These are phyloP conservation scores for Pseudogymnoascus sp. DNA, from an alignment of 2,329 filamentous ascomycete genomes.

Conservation along the genomic window DNA sequence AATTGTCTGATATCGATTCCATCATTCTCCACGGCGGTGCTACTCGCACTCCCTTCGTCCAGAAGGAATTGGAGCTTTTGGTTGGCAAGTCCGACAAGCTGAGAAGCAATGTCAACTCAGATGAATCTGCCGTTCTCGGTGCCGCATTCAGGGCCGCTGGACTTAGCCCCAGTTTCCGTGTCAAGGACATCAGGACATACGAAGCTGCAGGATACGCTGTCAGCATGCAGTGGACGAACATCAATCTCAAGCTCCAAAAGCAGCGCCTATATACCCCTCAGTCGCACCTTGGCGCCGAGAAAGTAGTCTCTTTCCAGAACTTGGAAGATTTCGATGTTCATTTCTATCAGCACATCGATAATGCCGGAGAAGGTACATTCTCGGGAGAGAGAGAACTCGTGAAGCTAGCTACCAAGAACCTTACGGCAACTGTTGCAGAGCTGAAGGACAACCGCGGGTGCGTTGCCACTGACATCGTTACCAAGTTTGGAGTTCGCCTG, in stretches of 20 bases:
- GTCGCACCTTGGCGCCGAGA: constrained; percentile 68
- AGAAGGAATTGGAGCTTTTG: constrained; percentile 73
- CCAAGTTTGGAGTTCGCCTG: constrained; percentile 70
- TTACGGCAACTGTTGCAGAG: constrained; percentile 73
- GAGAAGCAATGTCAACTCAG: constrained; percentile 89
- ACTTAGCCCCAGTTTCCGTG: constrained; percentile 89
- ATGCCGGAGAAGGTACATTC: constrained; percentile 31
- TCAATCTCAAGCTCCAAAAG: constrained; percentile 61
- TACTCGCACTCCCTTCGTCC: constrained; percentile 87
- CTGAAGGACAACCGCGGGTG: constrained; percentile 71
- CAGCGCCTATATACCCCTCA: constrained; percentile 77
- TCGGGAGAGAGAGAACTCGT: constrained; percentile 52
- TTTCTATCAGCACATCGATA: constrained; percentile 66
- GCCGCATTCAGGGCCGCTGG: constrained; percentile 90
- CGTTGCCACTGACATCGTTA: constrained; percentile 64
- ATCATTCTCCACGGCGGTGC: constrained; percentile 90
- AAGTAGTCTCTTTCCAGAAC: constrained; percentile 78
- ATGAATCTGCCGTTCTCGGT: constrained; percentile 93
- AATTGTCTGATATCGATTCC: constrained; percentile 71
- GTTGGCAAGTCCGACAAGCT: constrained; percentile 69
- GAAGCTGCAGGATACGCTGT: constrained; percentile 69
- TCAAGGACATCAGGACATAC: constrained; percentile 87
- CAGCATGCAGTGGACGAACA: constrained; percentile 64
- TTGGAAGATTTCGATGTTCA: constrained; percentile 71
- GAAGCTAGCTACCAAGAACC: constrained; percentile 68